These are phyloP conservation scores for Aspergillus fructus DNA, from an alignment of 2,329 filamentous ascomycete genomes.

Conservation along the genomic window DNA sequence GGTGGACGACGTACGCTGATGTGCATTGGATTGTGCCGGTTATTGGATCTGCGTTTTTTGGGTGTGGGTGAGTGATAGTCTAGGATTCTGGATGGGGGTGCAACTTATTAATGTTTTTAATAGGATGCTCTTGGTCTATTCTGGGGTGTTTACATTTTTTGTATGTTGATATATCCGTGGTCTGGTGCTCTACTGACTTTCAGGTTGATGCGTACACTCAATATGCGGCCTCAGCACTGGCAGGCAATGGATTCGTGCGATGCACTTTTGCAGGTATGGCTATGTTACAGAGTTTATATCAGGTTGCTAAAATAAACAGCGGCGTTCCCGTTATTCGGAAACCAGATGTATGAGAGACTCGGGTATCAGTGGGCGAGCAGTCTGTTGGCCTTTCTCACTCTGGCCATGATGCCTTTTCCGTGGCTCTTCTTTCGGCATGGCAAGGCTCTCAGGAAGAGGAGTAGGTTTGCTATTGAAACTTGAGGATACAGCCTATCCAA, in stretches of 20 bases:
- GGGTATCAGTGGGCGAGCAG: conserved; percentile 40
- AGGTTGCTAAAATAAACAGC: conserved; percentile 39
- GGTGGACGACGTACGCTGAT: conserved; percentile 69
- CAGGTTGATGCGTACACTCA: conserved; percentile 59
- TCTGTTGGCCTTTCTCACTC: conserved; percentile 35
- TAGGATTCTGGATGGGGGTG: accelerated
- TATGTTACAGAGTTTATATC: too few species aligned
- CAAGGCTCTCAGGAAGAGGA: conserved; percentile 29
- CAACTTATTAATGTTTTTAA: too few species aligned
- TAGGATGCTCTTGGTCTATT: not conserved
- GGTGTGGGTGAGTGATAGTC: conserved; percentile 55
- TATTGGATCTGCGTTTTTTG: conserved; percentile 69
- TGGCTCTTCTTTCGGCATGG: conserved; percentile 38
- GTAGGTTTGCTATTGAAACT: conserved; percentile 16
- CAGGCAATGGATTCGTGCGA: conserved; percentile 74
- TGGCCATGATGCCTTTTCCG: conserved; percentile 39
- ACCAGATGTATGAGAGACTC: conserved; percentile 39
- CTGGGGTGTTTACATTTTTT: not conserved
- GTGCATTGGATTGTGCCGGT: conserved; percentile 74
- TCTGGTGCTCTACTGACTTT: conserved; percentile 34
- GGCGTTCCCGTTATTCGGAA: conserved; percentile 69
- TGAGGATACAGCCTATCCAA: not conserved
- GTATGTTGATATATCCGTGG: not conserved
- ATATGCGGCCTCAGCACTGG: conserved; percentile 59
- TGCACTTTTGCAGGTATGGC: conserved; percentile 62